A percentile compares a stretch with the other conserved stretches of the same genome.
These are phyloP conservation scores for Allium sativum DNA, from an alignment of 106 monocot genomes.

Conservation along the genomic window DNA sequence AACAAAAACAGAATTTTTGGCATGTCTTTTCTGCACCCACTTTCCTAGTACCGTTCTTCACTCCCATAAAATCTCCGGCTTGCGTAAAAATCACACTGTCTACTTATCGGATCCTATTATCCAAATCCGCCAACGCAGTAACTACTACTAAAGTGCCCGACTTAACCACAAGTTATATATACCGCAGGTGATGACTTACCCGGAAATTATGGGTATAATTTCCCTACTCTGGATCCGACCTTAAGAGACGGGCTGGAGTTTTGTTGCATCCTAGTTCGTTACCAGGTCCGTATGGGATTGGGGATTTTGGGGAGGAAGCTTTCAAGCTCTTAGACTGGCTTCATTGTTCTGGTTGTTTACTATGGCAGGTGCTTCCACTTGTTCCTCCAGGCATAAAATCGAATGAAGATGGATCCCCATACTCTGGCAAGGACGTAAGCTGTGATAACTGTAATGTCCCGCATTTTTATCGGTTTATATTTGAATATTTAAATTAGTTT, in stretches of 20 bases:
- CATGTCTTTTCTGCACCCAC: too few relatives aligned
- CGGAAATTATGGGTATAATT: slow-evolving; percentile 46
- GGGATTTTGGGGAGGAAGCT: slow-evolving; percentile 80
- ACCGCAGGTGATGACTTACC: slow-evolving; percentile 74
- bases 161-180: too few relatives aligned
- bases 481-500: too few relatives aligned
- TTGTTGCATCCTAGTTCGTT: slow-evolving; percentile 85
- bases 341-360: slow-evolving; percentile 47
- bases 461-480: too few relatives aligned
- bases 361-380: slow-evolving; percentile 79
- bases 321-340: slow-evolving; percentile 83
- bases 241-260: slow-evolving; percentile 58
- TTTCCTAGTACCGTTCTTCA: too few relatives aligned
- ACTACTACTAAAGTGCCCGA: too few relatives aligned
- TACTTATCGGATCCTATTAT: too few relatives aligned
- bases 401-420: slow-evolving; percentile 93
- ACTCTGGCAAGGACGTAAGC: slow-evolving; percentile 94
- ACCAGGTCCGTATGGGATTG: slow-evolving; percentile 71
- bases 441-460: too few relatives aligned
- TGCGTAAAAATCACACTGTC: too few relatives aligned
- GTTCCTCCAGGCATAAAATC: slow-evolving; percentile 96
- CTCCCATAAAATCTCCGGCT: too few relatives aligned
- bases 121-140: too few relatives aligned
- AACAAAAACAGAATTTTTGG: too few relatives aligned
- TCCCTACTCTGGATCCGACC: slow-evolving; percentile 40